These are phyloP conservation scores for Calonectria ilicicola DNA, from an alignment of 2,329 filamentous ascomycete species.

Conservation along the genomic window DNA sequence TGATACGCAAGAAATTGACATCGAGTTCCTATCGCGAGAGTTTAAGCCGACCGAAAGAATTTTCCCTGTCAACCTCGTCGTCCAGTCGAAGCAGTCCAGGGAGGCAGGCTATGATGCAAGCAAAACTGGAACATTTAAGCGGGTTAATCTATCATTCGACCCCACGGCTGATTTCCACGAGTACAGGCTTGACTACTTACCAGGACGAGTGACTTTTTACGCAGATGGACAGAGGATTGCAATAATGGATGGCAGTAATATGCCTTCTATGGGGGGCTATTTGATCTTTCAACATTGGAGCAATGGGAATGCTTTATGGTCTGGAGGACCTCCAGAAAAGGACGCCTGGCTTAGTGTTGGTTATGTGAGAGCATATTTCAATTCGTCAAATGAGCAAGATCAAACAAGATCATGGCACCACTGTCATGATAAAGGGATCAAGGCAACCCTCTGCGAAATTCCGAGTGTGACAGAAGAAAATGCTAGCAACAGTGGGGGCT, in stretches of 20 bases:
- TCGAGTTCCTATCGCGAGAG: conserved; percentile 80
- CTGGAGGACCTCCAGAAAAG: conserved; percentile 72
- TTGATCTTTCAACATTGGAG: conserved; percentile 83
- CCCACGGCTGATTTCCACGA: conserved; percentile 77
- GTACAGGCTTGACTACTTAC: conserved; percentile 82
- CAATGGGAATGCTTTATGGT: conserved; percentile 80
- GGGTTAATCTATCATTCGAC: conserved; percentile 72
- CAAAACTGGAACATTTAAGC: conserved; percentile 68
- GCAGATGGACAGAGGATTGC: conserved; percentile 71
- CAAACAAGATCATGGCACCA: conserved; percentile 20
- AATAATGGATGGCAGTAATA: conserved; percentile 65
- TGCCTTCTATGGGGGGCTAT: conserved; percentile 73
- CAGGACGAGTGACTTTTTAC: conserved; percentile 74
- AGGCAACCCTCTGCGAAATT: conserved; percentile 39
- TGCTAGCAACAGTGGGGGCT: conserved; percentile 36
- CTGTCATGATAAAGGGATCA: conserved; percentile 27
- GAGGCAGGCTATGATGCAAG: conserved; percentile 72
- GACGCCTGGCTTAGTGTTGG: conserved; percentile 74
- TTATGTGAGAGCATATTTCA: conserved; percentile 85
- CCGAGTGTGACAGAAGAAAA: conserved; percentile 35
- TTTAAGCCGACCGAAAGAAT: conserved; percentile 63
- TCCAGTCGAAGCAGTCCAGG: conserved; percentile 74
- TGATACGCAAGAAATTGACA: conserved; percentile 83
- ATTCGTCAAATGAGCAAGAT: conserved; percentile 64
- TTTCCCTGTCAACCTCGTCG: conserved; percentile 78